Conservation (phyloP, 805 yeast species). For the Kodamaea jinghongensis region DNA sequence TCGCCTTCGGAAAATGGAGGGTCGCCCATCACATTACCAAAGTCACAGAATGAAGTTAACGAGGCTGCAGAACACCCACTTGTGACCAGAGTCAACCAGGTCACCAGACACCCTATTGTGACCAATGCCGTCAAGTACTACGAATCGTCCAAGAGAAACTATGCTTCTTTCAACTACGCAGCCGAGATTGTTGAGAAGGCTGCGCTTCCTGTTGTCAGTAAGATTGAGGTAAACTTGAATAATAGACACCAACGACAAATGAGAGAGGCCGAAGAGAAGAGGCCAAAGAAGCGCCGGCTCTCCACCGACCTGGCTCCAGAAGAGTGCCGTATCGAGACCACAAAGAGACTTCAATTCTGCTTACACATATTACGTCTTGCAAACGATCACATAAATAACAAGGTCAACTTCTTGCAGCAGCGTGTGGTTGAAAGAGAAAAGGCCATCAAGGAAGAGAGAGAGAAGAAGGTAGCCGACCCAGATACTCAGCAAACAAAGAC, state of each 20-base stretch:
- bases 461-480: conserved; percentile 12
- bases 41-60: background rate
- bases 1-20: conserved; percentile 13
- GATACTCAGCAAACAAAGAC: conserved; percentile 52
- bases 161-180: conserved; percentile 53
- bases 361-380: conserved; percentile 79
- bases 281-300: conserved; percentile 25
- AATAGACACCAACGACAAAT: conserved; percentile 31
- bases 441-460: conserved; percentile 22
- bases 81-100: conserved; percentile 36
- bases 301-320: conserved; percentile 8
- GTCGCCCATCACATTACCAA: conserved; percentile 2
- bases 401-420: conserved; percentile 60
- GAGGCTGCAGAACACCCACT: conserved; percentile 32
- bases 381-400: conserved; percentile 66
- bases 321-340: conserved; percentile 57
- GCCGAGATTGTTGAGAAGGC: conserved; percentile 59
- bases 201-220: conserved; percentile 52
- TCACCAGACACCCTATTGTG: conserved; percentile 40
- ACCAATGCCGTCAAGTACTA: conserved; percentile 49
- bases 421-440: conserved; percentile 47
- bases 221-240: conserved; percentile 45
- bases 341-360: conserved; percentile 73
- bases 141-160: conserved; percentile 45
- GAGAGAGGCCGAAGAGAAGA: conserved; percentile 5